Percentiles rank a stretch among this genome's conserved stretches.
Evolutionary conservation across 139 green algal genomes (phyloP).

Genomic region (Picochlorum costavermella): DNA sequence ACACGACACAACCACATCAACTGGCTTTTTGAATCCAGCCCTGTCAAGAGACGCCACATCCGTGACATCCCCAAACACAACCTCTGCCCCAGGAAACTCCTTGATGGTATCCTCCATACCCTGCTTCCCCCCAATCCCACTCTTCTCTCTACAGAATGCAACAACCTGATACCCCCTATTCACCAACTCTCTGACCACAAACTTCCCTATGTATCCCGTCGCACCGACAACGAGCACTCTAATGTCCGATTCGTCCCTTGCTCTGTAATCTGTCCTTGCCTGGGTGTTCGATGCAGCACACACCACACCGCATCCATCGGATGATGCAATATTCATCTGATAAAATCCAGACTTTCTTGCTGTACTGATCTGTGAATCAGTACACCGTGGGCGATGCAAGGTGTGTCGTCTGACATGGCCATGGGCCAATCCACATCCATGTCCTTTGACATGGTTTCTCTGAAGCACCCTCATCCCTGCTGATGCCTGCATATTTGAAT

Average conservation of each 20-base stretch:
- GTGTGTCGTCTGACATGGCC: no score
- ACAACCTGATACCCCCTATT: constrained; percentile 66
- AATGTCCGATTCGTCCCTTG: constrained; percentile 56
- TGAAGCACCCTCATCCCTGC: no score
- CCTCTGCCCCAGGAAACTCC: constrained; percentile 74
- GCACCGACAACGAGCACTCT: constrained; percentile 84
- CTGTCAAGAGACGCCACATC: constrained; percentile 47
- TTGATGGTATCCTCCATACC: constrained; percentile 54
- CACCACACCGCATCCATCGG: no score
- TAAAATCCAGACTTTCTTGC: no score
- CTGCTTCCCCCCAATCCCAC: constrained; percentile 85
- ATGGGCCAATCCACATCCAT: no score
- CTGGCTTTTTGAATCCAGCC: constrained; percentile 57
- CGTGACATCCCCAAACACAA: constrained; percentile 83
- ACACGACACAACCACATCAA: constrained; percentile 98
- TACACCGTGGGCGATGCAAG: no score
- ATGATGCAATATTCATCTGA: no score
- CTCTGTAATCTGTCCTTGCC: constrained; percentile 39
- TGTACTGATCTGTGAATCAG: no score
- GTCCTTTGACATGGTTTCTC: no score
- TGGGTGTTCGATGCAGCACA: no score
- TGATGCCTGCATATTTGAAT: no score
- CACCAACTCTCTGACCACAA: constrained; percentile 62
- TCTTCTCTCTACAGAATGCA: constrained; percentile 76
- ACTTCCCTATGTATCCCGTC: constrained; percentile 97